Evolutionary conservation across 345 rosid genomes (phyloP).

Genomic region (Firmiana major): DNA sequence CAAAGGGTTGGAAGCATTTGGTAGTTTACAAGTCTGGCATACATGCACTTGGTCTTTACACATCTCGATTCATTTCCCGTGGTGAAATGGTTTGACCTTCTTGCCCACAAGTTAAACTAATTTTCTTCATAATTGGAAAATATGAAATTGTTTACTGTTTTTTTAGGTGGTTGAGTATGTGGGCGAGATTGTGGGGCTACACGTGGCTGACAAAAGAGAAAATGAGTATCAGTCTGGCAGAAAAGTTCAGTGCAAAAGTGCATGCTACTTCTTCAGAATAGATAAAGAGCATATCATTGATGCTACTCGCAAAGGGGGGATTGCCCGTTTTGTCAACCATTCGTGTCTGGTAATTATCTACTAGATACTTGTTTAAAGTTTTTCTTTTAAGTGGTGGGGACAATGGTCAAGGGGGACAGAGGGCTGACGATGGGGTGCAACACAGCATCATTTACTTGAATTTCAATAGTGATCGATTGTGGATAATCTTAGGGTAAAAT

Average conservation of each 20-base stretch:
- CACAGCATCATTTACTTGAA: background rate
- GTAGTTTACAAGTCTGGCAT: conserved; percentile 63
- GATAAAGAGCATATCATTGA: conserved; percentile 60
- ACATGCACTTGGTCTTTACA: conserved; percentile 60
- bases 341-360: conserved; percentile 47
- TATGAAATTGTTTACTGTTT: background rate
- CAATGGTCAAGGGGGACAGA: background rate
- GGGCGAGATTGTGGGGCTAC: conserved; percentile 52
- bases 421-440: background rate
- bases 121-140: conserved; percentile 7
- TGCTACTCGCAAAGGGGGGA: conserved; percentile 54
- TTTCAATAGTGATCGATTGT: background rate
- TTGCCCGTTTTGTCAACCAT: conserved; percentile 63
- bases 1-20: conserved; percentile 48
- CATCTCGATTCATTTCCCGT: conserved; percentile 46
- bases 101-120: background rate
- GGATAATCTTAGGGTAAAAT: background rate
- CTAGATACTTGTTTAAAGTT: background rate
- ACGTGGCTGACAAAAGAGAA: conserved; percentile 53
- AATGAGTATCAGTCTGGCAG: conserved; percentile 45
- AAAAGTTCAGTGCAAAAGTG: conserved; percentile 55
- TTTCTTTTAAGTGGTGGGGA: background rate
- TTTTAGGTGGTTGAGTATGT: conserved; percentile 57
- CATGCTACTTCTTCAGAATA: conserved; percentile 61
- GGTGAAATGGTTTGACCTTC: conserved; percentile 49